Conservation (phyloP, 2,329 filamentous ascomycete species). For the Pseudopyricularia cyperi region DNA sequence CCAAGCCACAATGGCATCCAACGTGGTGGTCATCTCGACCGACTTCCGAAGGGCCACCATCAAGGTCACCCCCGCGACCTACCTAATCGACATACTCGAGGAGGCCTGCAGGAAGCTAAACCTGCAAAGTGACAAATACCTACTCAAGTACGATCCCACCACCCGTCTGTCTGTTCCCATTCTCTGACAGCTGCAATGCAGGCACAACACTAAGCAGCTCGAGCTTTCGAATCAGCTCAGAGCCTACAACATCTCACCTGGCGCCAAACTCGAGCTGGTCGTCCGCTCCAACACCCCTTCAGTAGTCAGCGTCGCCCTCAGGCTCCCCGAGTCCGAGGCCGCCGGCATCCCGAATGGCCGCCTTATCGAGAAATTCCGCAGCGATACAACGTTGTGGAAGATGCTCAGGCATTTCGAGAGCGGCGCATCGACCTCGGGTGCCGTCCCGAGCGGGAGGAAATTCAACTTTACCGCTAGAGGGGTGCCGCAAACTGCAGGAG, state of each 20-base stretch:
- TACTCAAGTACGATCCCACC: constrained; percentile 53
- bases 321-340: constrained; percentile 63
- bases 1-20: constrained; percentile 24
- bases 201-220: constrained; percentile 71
- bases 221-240: constrained; percentile 78
- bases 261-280: constrained; percentile 87
- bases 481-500: constrained; percentile 40
- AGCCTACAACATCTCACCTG: constrained; percentile 66
- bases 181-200: constrained; percentile 17
- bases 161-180: not conserved
- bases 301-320: constrained; percentile 77
- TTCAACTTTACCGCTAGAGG: constrained; percentile 78
- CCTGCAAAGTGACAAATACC: constrained; percentile 58
- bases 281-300: constrained; percentile 75
- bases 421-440: not conserved
- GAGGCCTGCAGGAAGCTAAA: constrained; percentile 80
- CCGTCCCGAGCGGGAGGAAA: constrained; percentile 27
- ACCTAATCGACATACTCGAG: constrained; percentile 71
- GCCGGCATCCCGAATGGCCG: constrained; percentile 48
- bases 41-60: constrained; percentile 65
- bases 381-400: constrained; percentile 79
- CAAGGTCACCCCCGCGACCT: constrained; percentile 71
- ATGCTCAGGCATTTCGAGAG: constrained; percentile 77
- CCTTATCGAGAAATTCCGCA: constrained; percentile 74
- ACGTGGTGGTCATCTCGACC: constrained; percentile 77